Evolutionary conservation across 2,329 filamentous ascomycete genomes (phyloP), one percentile per base, ranked within the genome.

Genomic region (Metarhizium humberi): DNA sequence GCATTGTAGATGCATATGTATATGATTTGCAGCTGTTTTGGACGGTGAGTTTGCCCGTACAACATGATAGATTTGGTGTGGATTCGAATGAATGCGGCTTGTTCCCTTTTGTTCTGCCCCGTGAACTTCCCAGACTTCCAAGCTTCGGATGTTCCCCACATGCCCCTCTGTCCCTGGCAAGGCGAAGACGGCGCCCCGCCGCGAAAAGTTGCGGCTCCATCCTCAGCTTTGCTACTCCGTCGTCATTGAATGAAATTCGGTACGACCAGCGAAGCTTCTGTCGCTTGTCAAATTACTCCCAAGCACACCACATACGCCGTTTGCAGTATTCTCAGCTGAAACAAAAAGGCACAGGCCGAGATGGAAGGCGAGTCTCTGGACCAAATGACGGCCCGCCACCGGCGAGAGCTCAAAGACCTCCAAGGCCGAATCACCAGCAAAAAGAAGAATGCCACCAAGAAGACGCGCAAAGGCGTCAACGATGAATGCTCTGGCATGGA

Each of bases 381-480:
- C 57, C 85, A 88, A 59, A 74, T 94, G 55, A 85, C 90, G 63
- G 76, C 84, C 42, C 87, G 86, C 50, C 94, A 99, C 69, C 85
- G 90, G 64, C 94, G 90, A 71, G 92, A 99, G 73, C 85, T 88
- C 69, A 86, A 85, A 63, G 92, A 97, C 58, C 79, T 99, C 30
- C 89, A 95, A 69, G 81, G 84, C 52, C 85, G 87, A 57, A 85
- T 95, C 66, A 96, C 90, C 5, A 91, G 87, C 73, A 97, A 96
- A 79, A 99, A 96, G 78, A 97, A 96, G 77, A 87, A 88, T 62
- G 92, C 94, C 16, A 95, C 87, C 50, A 99, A 97, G 74, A 90
- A 84, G 82, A 92, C 79, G 62, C 82, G 75, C 65, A 90, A 87
- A 68, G 85, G 86, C 32, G 77, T 92, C 65, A 90, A 87, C 45